Evolutionary conservation across 768 basidiomycete genomes (phyloP).

Genomic region (Psilocybe subaeruginosa): DNA sequence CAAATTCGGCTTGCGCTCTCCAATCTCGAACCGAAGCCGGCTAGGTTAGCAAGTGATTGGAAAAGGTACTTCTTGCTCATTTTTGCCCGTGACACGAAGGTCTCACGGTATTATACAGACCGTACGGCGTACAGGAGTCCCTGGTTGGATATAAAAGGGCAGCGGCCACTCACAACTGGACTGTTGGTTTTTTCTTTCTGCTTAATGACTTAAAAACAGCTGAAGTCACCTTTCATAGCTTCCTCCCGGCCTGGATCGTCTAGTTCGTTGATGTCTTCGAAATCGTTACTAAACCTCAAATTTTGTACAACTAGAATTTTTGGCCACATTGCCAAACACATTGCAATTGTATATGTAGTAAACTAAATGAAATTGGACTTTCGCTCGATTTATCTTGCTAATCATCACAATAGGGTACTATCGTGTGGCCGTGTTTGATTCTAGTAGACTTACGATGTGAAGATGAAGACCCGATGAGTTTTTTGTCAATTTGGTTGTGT

Average conservation of each 20-base stretch:
- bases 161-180: slow-evolving; percentile 67
- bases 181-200: slow-evolving; percentile 33
- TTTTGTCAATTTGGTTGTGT: too few species aligned
- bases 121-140: slow-evolving; percentile 59
- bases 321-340: neutral
- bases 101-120: slow-evolving; percentile 23
- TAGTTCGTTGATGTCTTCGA: slow-evolving; percentile 29
- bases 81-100: slow-evolving; percentile 5
- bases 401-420: too few species aligned
- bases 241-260: slow-evolving; percentile 36
- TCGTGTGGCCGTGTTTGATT: too few species aligned
- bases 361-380: neutral
- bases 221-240: slow-evolving; percentile 24
- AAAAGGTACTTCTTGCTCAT: slow-evolving; percentile 33
- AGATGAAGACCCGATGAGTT: too few species aligned
- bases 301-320: neutral
- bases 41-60: slow-evolving; percentile 58
- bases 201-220: neutral
- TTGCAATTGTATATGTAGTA: neutral
- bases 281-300: too few species aligned
- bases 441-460: too few species aligned
- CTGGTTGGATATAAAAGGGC: slow-evolving; percentile 67
- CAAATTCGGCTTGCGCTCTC: slow-evolving; percentile 75
- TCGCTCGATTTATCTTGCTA: neutral
- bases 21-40: slow-evolving; percentile 65